Evolutionary conservation across 1,139 yeast species (phyloP).

Genomic region (Blastobotrys proliferans): DNA sequence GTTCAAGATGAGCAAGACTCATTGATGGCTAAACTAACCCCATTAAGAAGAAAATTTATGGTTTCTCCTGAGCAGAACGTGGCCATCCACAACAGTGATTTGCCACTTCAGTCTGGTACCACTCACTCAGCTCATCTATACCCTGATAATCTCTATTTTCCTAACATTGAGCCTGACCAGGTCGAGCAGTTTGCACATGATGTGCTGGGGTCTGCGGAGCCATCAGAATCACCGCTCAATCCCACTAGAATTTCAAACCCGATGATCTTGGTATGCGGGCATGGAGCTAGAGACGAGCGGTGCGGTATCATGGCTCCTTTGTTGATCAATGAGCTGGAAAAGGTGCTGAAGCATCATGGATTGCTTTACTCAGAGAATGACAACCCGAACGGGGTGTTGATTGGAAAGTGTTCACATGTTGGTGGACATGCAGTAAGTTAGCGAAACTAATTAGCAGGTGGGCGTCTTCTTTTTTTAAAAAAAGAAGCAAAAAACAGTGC

Average conservation of each 20-base stretch:
- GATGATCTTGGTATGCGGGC: slow-evolving; percentile 59
- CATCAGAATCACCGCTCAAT: not conserved
- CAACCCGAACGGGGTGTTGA: slow-evolving; percentile 36
- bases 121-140: slow-evolving; percentile 39
- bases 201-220: slow-evolving; percentile 31
- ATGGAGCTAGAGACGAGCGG: slow-evolving; percentile 54
- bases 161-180: slow-evolving; percentile 33
- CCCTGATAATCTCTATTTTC: slow-evolving; percentile 50
- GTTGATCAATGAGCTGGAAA: slow-evolving; percentile 47
- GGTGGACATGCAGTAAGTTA: slow-evolving; percentile 57
- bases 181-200: slow-evolving; percentile 42
- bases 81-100: slow-evolving; percentile 44
- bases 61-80: slow-evolving; percentile 45
- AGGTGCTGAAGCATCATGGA: slow-evolving; percentile 38
- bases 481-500: not conserved
- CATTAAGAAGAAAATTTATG: slow-evolving; percentile 7
- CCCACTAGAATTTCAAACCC: slow-evolving; percentile 12
- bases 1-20: slow-evolving; percentile 48
- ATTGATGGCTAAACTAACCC: slow-evolving; percentile 28
- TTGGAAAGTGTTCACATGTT: slow-evolving; percentile 61
- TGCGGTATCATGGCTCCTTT: slow-evolving; percentile 66
- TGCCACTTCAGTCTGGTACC: slow-evolving; percentile 17
- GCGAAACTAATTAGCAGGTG: no score
- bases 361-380: slow-evolving; percentile 27
- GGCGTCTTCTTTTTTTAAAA: no score